These are phyloP conservation scores for Fomitiporia mediterranea DNA, from an alignment of 1,284 basidiomycete species.

Conservation along the genomic window DNA sequence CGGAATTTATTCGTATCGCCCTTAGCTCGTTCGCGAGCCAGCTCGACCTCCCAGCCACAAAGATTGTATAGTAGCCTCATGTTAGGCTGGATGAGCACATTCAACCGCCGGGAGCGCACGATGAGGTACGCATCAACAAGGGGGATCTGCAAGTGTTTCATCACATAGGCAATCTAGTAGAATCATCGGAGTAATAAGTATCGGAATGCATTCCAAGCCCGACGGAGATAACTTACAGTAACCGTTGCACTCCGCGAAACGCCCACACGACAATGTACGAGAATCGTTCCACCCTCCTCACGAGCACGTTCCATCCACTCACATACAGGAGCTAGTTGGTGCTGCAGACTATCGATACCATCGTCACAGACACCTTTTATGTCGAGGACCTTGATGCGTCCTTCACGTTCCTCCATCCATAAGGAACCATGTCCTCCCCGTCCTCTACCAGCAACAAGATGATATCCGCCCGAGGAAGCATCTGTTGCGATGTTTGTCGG, in stretches of 20 bases:
- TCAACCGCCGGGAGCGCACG: slow-evolving; percentile 77
- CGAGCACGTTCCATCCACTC: slow-evolving; percentile 92
- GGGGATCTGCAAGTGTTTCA: slow-evolving; percentile 86
- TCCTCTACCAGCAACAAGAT: slow-evolving; percentile 41
- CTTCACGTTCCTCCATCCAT: slow-evolving; percentile 83
- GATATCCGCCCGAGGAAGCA: slow-evolving; percentile 31
- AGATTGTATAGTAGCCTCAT: slow-evolving; percentile 91
- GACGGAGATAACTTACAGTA: slow-evolving; percentile 49
- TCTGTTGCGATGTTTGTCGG: slow-evolving; percentile 39
- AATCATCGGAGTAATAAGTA: not conserved
- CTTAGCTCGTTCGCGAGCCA: slow-evolving; percentile 64
- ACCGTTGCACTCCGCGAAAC: slow-evolving; percentile 93
- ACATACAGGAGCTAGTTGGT: slow-evolving; percentile 82
- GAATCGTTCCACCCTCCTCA: slow-evolving; percentile 76
- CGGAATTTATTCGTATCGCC: slow-evolving; percentile 44
- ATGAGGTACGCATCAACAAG: slow-evolving; percentile 92
- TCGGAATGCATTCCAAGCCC: too few species aligned
- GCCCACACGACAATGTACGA: slow-evolving; percentile 96
- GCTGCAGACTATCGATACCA: slow-evolving; percentile 90
- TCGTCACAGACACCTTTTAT: slow-evolving; percentile 91
- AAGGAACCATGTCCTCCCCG: slow-evolving; percentile 65
- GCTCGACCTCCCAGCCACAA: slow-evolving; percentile 87
- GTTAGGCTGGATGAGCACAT: slow-evolving; percentile 90
- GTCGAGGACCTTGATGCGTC: slow-evolving; percentile 83
- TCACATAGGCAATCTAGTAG: slow-evolving; percentile 84